A percentile compares a stretch with the other conserved stretches of the same genome.
Evolutionary conservation across 768 basidiomycete species (phyloP).

Genomic region (Hypsizygus marmoreus): DNA sequence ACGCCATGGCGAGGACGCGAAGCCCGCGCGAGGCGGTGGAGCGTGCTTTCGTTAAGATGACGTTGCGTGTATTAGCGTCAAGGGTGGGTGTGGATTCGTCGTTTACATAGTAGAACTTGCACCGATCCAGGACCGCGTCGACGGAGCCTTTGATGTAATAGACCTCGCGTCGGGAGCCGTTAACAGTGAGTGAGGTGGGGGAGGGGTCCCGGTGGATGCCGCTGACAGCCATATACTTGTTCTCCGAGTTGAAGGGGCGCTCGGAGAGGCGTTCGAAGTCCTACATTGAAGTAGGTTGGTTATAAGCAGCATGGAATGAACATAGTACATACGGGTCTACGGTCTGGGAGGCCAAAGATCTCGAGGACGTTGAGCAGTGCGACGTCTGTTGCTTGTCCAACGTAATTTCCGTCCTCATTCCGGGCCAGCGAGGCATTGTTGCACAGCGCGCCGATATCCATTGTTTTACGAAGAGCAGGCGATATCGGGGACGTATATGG

Average conservation of each 20-base stretch:
- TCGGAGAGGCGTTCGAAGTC: constrained; percentile 74
- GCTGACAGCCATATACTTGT: constrained; percentile 91
- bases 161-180: constrained; percentile 58
- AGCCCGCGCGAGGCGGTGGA: constrained; percentile 74
- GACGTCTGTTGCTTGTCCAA: constrained; percentile 93
- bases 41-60: constrained; percentile 73
- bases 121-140: constrained; percentile 82
- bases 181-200: constrained; percentile 24
- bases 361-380: constrained; percentile 82
- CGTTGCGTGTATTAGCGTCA: constrained; percentile 64
- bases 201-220: constrained; percentile 58
- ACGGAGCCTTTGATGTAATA: constrained; percentile 94
- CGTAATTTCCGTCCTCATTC: constrained; percentile 70
- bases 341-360: constrained; percentile 67
- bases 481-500: constrained; percentile 45
- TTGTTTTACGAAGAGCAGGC: constrained; percentile 68
- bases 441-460: constrained; percentile 86
- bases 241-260: constrained; percentile 89
- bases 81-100: constrained; percentile 86
- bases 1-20: constrained; percentile 91
- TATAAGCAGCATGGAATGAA: background rate
- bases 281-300: constrained; percentile 35
- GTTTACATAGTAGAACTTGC: constrained; percentile 87
- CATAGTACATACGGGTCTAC: constrained; percentile 57
- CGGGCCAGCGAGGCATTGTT: constrained; percentile 75